Percentiles rank a stretch among this genome's conserved stretches.
Evolutionary conservation across 2,329 filamentous ascomycete species (phyloP).

Genomic region (Dactylellina haptotyla): DNA sequence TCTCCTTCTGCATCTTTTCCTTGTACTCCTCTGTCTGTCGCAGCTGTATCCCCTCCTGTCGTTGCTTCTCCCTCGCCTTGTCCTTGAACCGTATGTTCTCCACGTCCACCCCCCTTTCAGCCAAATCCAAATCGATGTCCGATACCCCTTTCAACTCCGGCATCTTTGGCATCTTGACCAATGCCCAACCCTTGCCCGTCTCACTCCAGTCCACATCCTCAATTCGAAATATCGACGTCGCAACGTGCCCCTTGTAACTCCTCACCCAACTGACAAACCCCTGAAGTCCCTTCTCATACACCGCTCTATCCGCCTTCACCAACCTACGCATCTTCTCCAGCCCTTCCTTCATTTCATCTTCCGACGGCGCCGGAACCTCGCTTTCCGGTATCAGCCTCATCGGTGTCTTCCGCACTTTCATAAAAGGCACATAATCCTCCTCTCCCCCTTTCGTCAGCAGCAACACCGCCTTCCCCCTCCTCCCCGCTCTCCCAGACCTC

Average conservation of each 20-base stretch:
- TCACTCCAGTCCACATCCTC: slow-evolving; percentile 85
- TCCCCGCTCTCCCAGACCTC: slow-evolving; percentile 89
- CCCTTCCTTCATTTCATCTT: slow-evolving; percentile 69
- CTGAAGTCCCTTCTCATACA: slow-evolving; percentile 88
- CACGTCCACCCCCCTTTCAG: slow-evolving; percentile 72
- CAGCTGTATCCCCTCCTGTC: slow-evolving; percentile 68
- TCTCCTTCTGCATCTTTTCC: slow-evolving; percentile 63
- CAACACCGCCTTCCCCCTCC: slow-evolving; percentile 83
- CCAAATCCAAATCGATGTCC: slow-evolving; percentile 73
- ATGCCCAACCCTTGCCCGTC: slow-evolving; percentile 82
- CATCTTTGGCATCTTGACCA: slow-evolving; percentile 90
- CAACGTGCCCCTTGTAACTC: slow-evolving; percentile 89
- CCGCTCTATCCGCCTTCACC: slow-evolving; percentile 69
- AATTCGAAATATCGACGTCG: slow-evolving; percentile 87
- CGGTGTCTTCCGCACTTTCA: slow-evolving; percentile 87
- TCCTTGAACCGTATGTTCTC: slow-evolving; percentile 76
- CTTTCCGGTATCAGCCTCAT: slow-evolving; percentile 64
- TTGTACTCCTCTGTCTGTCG: slow-evolving; percentile 40
- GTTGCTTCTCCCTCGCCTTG: slow-evolving; percentile 73
- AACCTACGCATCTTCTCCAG: slow-evolving; percentile 71
- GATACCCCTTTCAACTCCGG: slow-evolving; percentile 80
- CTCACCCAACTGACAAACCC: slow-evolving; percentile 94
- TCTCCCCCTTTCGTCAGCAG: slow-evolving; percentile 86
- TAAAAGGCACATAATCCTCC: slow-evolving; percentile 87
- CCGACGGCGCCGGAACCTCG: slow-evolving; percentile 60